A percentile compares a stretch with the other conserved stretches of the same genome.
These are phyloP conservation scores for Penicillium nordicum DNA, from an alignment of 2,329 filamentous ascomycete genomes.

Conservation along the genomic window DNA sequence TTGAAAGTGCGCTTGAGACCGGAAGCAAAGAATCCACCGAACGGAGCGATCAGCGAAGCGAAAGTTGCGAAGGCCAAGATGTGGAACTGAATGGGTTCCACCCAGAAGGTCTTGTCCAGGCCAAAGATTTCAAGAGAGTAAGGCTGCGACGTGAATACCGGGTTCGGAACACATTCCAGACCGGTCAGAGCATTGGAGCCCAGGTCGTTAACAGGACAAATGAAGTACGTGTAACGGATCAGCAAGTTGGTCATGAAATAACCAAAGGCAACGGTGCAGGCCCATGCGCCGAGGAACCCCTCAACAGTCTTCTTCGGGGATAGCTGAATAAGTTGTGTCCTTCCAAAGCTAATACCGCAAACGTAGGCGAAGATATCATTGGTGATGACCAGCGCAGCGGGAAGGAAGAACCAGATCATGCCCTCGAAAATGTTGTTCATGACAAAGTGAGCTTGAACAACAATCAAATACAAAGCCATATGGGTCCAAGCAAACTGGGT, in stretches of 20 bases:
- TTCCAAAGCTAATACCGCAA: constrained; percentile 93
- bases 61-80: constrained; percentile 87
- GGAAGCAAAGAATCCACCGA: constrained; percentile 97
- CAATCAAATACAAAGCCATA: constrained; percentile 97
- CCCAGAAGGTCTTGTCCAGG: constrained; percentile 65
- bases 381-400: constrained; percentile 89
- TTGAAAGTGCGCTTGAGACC: constrained; percentile 98
- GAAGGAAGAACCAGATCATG: constrained; percentile 99
- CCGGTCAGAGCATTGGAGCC: constrained; percentile 91
- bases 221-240: constrained; percentile 93
- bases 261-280: constrained; percentile 87
- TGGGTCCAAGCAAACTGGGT: constrained; percentile 99
- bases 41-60: constrained; percentile 92
- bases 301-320: constrained; percentile 99
- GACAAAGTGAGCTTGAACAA: constrained; percentile 96
- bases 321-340: constrained; percentile 94
- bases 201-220: constrained; percentile 94
- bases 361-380: constrained; percentile 99
- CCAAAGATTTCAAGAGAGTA: constrained; percentile 73
- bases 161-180: constrained; percentile 84
- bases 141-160: constrained; percentile 76
- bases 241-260: constrained; percentile 77
- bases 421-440: constrained; percentile 99
- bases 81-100: constrained; percentile 90
- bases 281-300: constrained; percentile 92